Evolutionary conservation across 2,329 filamentous ascomycete species (phyloP).

Genomic region (Xylaria sp.): DNA sequence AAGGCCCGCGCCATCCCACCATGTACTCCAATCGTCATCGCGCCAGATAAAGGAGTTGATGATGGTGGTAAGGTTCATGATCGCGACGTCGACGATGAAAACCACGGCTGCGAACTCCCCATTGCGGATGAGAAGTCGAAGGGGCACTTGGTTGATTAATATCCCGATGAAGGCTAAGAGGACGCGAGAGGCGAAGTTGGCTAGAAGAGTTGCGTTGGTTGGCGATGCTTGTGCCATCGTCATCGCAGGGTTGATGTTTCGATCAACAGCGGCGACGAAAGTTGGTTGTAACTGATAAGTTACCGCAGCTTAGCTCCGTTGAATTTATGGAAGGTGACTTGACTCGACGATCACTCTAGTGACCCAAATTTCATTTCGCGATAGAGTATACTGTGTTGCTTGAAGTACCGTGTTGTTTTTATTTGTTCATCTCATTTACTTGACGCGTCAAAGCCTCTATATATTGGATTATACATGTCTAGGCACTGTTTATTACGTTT

Average conservation of each 20-base stretch:
- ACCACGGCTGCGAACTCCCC: conserved; percentile 60
- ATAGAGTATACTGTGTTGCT: no score
- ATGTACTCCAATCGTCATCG: conserved; percentile 54
- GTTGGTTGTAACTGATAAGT: no score
- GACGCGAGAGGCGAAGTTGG: conserved; percentile 58
- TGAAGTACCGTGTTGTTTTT: no score
- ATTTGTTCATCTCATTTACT: no score
- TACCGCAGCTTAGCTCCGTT: no score
- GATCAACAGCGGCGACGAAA: not conserved
- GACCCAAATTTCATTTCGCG: no score
- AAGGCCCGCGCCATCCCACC: conserved; percentile 59
- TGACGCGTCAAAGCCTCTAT: no score
- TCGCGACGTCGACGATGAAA: conserved; percentile 52
- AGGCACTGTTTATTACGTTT: no score
- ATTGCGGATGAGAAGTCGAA: conserved; percentile 56
- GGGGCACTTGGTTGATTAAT: conserved; percentile 55
- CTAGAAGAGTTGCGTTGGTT: conserved; percentile 38
- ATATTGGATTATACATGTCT: no score
- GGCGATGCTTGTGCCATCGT: conserved; percentile 9
- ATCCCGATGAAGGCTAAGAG: conserved; percentile 53
- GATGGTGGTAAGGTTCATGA: conserved; percentile 55
- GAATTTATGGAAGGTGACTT: no score
- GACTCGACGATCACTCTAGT: no score
- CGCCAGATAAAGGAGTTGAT: conserved; percentile 60
- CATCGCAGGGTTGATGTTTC: not conserved